A percentile compares a stretch with the other conserved stretches of the same genome.
phyloP scores from a whole-genome alignment of 2,329 filamentous ascomycete species.

The Fonsecaea monophora region DNA sequence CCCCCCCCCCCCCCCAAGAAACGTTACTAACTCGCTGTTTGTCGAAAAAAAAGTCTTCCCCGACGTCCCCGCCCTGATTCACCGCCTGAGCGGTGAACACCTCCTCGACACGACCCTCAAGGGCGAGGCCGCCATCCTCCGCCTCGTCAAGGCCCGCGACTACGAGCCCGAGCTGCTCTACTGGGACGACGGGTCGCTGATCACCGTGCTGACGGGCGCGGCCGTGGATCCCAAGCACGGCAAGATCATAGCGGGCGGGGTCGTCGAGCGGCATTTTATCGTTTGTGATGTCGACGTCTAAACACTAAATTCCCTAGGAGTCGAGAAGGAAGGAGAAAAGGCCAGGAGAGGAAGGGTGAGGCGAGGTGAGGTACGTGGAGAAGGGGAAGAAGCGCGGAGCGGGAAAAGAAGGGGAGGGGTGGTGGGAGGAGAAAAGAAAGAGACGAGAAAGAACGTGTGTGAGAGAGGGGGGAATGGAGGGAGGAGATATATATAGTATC shows the following conservation, averaged over 20 bases:
- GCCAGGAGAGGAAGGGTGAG: background rate
- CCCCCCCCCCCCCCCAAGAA: too few relatives aligned
- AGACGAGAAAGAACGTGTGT: background rate
- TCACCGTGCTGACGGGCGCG: slow-evolving; percentile 31
- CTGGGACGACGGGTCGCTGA: slow-evolving; percentile 31
- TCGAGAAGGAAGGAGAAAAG: background rate
- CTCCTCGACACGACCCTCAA: slow-evolving; percentile 16
- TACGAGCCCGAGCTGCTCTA: slow-evolving; percentile 33
- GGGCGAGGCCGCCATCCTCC: slow-evolving; percentile 26
- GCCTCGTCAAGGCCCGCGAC: slow-evolving; percentile 30
- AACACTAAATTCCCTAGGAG: background rate
- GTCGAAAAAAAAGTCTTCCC: slow-evolving; percentile 26
- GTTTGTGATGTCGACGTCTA: slow-evolving; percentile 27
- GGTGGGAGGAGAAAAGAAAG: background rate
- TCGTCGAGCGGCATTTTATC: slow-evolving; percentile 30
- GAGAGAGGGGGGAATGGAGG: background rate
- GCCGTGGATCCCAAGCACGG: slow-evolving; percentile 25
- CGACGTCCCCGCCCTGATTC: slow-evolving; percentile 8
- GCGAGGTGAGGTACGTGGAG: background rate
- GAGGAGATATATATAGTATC: background rate
- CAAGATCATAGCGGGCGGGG: slow-evolving; percentile 31
- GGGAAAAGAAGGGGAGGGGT: background rate
- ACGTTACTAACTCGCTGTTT: too few relatives aligned
- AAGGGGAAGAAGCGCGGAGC: background rate
- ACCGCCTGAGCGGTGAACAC: slow-evolving; percentile 15